A percentile compares a stretch with the other conserved stretches of the same genome.
These are phyloP conservation scores for Cryptococcus neoformans DNA, from an alignment of 1,284 basidiomycete genomes.

Conservation along the genomic window DNA sequence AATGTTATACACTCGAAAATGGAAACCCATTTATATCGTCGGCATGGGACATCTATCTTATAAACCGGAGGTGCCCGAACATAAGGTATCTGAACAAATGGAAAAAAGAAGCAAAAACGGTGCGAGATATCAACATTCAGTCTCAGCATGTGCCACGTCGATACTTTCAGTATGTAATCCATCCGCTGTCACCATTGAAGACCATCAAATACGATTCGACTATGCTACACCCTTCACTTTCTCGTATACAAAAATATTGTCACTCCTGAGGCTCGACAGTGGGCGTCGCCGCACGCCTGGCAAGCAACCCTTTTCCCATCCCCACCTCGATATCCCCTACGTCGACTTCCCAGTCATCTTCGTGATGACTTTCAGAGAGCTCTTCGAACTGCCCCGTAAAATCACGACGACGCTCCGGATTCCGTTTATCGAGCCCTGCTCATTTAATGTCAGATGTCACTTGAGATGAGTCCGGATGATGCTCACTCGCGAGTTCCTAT, in stretches of 20 bases:
- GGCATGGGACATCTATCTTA: no score
- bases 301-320: constrained; percentile 1
- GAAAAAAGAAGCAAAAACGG: no score
- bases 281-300: not conserved
- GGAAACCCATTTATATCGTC: no score
- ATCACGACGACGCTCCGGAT: constrained; percentile 5
- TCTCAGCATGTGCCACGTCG: no score
- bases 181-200: no score
- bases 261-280: constrained; percentile 9
- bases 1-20: no score
- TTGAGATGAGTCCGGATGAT: not conserved
- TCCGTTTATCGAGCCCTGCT: constrained; percentile 22
- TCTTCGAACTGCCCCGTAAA: constrained; percentile 22
- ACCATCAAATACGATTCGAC: not conserved
- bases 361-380: constrained; percentile 4
- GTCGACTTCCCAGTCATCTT: constrained; percentile 12
- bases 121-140: no score
- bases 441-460: not conserved
- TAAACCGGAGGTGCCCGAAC: no score
- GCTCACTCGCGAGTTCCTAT: constrained; percentile 65
- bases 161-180: no score
- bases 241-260: not conserved
- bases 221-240: constrained; percentile 1
- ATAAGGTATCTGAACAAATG: no score
- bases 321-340: constrained; percentile 3